Percentiles rank a stretch among this genome's conserved stretches.
These are phyloP conservation scores for Trypanosoma avium DNA, from an alignment of 208 protist genomes.

Conservation along the genomic window DNA sequence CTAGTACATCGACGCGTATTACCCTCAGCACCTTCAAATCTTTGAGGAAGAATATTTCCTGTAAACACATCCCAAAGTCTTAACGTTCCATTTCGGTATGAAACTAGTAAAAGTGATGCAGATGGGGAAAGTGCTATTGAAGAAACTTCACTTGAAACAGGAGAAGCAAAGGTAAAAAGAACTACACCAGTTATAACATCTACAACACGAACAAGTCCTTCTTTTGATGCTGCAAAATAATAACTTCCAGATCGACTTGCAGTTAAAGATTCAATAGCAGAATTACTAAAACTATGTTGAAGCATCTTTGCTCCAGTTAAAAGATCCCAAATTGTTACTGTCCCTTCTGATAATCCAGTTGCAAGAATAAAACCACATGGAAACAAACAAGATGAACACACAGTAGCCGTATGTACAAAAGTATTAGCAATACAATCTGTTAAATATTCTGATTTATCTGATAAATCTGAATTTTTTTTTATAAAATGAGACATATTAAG, in stretches of 20 bases:
- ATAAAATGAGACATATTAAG: conserved; percentile 43
- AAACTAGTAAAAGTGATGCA: conserved; percentile 63
- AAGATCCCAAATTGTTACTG: conserved; percentile 74
- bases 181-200: conserved; percentile 73
- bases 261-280: conserved; percentile 60
- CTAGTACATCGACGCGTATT: conserved; percentile 49
- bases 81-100: conserved; percentile 65
- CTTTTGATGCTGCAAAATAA: conserved; percentile 80
- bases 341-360: conserved; percentile 80
- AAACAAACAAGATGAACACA: conserved; percentile 74
- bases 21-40: conserved; percentile 62
- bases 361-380: conserved; percentile 68
- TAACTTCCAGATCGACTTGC: conserved; percentile 62
- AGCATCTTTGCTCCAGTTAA: conserved; percentile 56
- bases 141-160: conserved; percentile 65
- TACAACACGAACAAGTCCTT: conserved; percentile 71
- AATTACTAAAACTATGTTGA: conserved; percentile 61
- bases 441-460: conserved; percentile 10
- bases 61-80: conserved; percentile 78
- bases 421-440: conserved; percentile 34
- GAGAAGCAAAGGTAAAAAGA: conserved; percentile 62
- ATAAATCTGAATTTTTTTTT: conserved; percentile 7
- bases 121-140: conserved; percentile 76
- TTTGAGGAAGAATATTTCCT: conserved; percentile 47
- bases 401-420: conserved; percentile 61